Evolutionary conservation across 2,329 filamentous ascomycete genomes (phyloP).

Genomic region (Stachybotrys chlorohalonatus): DNA sequence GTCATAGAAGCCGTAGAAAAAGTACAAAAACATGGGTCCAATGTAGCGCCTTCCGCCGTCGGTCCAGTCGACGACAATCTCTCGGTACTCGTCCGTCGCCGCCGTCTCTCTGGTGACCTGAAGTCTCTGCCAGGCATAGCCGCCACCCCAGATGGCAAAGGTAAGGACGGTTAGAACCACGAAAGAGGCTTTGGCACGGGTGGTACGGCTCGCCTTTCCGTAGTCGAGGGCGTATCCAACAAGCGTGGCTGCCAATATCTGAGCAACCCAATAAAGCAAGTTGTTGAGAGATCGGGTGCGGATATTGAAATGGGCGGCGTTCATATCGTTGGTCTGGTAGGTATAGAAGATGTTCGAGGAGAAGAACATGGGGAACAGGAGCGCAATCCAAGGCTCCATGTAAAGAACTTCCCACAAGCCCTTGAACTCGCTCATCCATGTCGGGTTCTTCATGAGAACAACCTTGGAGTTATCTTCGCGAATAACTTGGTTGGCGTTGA

Average conservation of each 20-base stretch:
- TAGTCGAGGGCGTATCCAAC: constrained; percentile 66
- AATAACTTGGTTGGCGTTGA: constrained; percentile 62
- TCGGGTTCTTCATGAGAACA: constrained; percentile 85
- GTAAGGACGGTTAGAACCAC: constrained; percentile 57
- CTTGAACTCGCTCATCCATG: constrained; percentile 69
- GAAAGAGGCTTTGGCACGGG: constrained; percentile 58
- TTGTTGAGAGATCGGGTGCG: constrained; percentile 68
- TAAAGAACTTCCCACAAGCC: constrained; percentile 68
- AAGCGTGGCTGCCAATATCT: constrained; percentile 66
- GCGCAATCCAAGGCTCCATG: constrained; percentile 58
- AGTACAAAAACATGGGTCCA: constrained; percentile 80
- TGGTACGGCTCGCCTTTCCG: constrained; percentile 47
- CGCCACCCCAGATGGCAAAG: constrained; percentile 74
- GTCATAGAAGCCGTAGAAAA: constrained; percentile 86
- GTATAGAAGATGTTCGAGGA: constrained; percentile 78
- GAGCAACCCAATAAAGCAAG: constrained; percentile 60
- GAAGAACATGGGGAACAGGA: constrained; percentile 75
- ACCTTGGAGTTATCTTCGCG: constrained; percentile 71
- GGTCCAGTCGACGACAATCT: constrained; percentile 49
- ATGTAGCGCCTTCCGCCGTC: constrained; percentile 49
- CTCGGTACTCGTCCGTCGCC: constrained; percentile 11
- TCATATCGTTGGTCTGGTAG: constrained; percentile 70
- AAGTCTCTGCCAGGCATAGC: constrained; percentile 64
- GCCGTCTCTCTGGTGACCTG: constrained; percentile 42
- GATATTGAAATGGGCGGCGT: constrained; percentile 61